Base-by-base conservation (phyloP, 108 stramenopile species). In the Cyclotella choctawhatcheeana region DNA sequence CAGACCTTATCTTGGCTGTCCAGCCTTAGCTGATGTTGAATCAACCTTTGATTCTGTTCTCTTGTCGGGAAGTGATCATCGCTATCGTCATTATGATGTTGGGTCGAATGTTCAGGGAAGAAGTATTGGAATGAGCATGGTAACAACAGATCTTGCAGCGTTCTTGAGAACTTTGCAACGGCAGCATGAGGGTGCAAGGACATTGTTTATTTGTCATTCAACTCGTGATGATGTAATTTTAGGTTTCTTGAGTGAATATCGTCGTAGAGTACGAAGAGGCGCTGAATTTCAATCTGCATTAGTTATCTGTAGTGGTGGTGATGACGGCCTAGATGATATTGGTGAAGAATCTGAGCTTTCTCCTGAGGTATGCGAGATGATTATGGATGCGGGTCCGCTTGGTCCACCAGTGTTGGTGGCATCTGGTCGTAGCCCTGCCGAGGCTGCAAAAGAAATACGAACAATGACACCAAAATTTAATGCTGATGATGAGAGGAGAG, bases 161-260 rank as follows among this genome's bases (percentile, higher is more conserved):
- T 96, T 98, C 65, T 68, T 98, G 50, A 72, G 93, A 62, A 94
- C 93, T 44, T 63, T 96, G 43, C 79, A 88, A 25, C 69, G 86
- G 2, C 82, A 84, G 43, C 37, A 64, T 29, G 82, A 82, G 25
- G 76, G 71, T 14, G 64, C 66, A 13, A 68, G 90, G 20, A 96
- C 93, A 5, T 61, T 96, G 31, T 98, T 94, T 71, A 83, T 98
- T 27, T 90, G 92, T 47, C 97, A 98, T 69, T 83, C 77, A 8
- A 84, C 88, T 17, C 77, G 90, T 25, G 85, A 88, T 47, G 97
- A 97, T 73, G 88, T 97, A 40, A 84, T 97, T 55, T 33, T 96
- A 18, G 96, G 94, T 24, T 92, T 96, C 72, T 64, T 96, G 48
- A 76, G 77, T 20, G 91, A 96, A 67, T 81, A 85, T 60, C 86